Conservation (phyloP, 73 alveolate species). For the Stentor coeruleus region DNA sequence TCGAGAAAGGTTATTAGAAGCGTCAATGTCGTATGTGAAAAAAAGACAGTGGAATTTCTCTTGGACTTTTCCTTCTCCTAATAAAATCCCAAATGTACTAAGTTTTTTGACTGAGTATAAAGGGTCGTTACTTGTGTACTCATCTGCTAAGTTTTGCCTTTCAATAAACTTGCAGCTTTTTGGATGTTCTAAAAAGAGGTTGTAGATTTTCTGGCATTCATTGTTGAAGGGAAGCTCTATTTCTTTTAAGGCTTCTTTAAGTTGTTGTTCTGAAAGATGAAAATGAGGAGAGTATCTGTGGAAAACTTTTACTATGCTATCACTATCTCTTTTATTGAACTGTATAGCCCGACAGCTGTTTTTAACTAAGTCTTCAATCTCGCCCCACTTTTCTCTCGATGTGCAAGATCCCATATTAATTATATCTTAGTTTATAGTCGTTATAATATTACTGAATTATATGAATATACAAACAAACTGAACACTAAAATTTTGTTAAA, state of each 20-base stretch:
- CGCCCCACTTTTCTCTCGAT: too few relatives aligned
- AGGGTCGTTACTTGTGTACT: background rate
- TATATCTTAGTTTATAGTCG: too few relatives aligned
- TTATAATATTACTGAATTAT: too few relatives aligned
- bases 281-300: background rate
- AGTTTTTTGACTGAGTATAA: slow-evolving; percentile 11
- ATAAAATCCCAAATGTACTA: background rate
- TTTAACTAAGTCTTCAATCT: background rate
- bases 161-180: background rate
- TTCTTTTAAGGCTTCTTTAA: background rate
- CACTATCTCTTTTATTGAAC: background rate
- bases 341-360: background rate
- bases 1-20: background rate
- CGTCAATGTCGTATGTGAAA: background rate
- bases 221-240: background rate
- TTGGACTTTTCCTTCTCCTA: slow-evolving; percentile 2
- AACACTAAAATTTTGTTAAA: too few relatives aligned
- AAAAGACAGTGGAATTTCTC: background rate
- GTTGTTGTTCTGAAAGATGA: background rate
- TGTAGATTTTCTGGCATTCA: background rate
- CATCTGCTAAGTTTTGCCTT: background rate
- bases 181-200: background rate
- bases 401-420: too few relatives aligned
- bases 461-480: too few relatives aligned
- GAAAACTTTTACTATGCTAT: background rate